Base-by-base conservation (phyloP, 495 filamentous ascomycete genomes). In the Hypoxylon crocopeplum region DNA sequence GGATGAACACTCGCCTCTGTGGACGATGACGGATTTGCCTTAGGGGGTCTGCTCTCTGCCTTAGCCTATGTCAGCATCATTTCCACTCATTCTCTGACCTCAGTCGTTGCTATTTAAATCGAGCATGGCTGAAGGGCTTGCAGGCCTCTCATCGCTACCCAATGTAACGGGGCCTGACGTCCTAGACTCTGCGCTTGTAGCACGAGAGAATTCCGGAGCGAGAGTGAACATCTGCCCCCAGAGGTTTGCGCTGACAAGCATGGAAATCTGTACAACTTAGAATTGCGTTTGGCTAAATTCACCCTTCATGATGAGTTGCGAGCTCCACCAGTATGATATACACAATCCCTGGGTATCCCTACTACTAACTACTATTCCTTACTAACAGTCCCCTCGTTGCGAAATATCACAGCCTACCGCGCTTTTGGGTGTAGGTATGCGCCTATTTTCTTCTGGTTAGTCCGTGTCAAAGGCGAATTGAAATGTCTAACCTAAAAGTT, bases 261-360 rank as follows among this genome's bases (percentile, higher is more conserved):
- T 75, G 0, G 83, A 82, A 0, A 82, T 77, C n/a, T 86, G 68
- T 0, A 87, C 82, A 39, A 85, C 84, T 61, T 86, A 86, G 71
- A 88, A 87, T 48, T 87, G 75, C 2, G 78, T 76, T 22, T 75
- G 77, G 0, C 76, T 74, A 52, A 85, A 86, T 8, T 75, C 59
- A 0, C 84, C 84, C 16, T 70, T 63, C n/a, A 77, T 67, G 12
- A 87, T 77, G 47, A 82, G 78, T 21, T 70, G 70, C 1, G 80
- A 74, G 0, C 84, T 84, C 77, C 85, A 88, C 79, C 84, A 87
- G 66, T 87, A 88, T 0, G 84, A 84, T 4, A 88, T n/a, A n/a
- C n/a, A n/a, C n/a, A n/a, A n/a, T n/a, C n/a, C n/a, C n/a, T n/a
- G n/a, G n/a, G n/a, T n/a, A n/a, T n/a, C n/a, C n/a, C n/a, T n/a